phyloP scores from a whole-genome alignment of 1,139 yeast genomes.

The Candida sanyaensis region DNA sequence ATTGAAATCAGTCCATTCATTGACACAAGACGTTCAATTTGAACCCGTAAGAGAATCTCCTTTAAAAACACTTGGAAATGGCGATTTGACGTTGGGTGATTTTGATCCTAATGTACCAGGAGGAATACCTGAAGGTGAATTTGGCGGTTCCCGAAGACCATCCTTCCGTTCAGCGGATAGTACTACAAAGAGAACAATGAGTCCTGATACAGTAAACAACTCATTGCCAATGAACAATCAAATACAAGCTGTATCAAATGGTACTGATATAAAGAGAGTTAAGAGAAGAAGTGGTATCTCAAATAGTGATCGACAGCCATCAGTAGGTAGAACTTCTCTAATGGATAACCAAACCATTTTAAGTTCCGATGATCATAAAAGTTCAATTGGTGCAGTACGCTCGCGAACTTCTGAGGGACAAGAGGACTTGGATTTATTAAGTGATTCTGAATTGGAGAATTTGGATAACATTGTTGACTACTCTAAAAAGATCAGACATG shows the following conservation, averaged over 20 bases:
- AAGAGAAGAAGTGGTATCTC: conserved; percentile 22
- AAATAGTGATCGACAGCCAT: conserved; percentile 3
- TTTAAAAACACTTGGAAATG: conserved; percentile 68
- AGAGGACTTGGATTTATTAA: conserved; percentile 5
- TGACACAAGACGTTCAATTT: conserved; percentile 41
- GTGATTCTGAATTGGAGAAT: conserved; percentile 17
- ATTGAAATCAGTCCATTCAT: conserved; percentile 7
- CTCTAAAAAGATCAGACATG: conserved; percentile 25
- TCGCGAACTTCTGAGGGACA: conserved; percentile 8
- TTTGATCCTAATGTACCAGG: conserved; percentile 38
- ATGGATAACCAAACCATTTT: conserved; percentile 4
- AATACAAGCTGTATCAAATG: conserved; percentile 10
- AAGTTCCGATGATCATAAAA: conserved; percentile 4
- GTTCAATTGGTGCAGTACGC: conserved; percentile 3
- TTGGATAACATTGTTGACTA: conserved; percentile 21
- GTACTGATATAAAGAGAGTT: conserved; percentile 15
- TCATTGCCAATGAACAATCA: conserved; percentile 16
- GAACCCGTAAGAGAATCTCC: conserved; percentile 60
- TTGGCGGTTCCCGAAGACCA: conserved; percentile 7
- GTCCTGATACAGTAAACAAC: conserved; percentile 23
- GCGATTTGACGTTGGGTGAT: conserved; percentile 64
- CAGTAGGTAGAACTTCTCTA: conserved; percentile 9
- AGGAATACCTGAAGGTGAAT: conserved; percentile 4
- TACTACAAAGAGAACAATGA: conserved; percentile 17
- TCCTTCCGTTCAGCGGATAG: conserved; percentile 17